Base-by-base conservation (phyloP, 805 yeast species). In the Phaffomyces thermotolerans region DNA sequence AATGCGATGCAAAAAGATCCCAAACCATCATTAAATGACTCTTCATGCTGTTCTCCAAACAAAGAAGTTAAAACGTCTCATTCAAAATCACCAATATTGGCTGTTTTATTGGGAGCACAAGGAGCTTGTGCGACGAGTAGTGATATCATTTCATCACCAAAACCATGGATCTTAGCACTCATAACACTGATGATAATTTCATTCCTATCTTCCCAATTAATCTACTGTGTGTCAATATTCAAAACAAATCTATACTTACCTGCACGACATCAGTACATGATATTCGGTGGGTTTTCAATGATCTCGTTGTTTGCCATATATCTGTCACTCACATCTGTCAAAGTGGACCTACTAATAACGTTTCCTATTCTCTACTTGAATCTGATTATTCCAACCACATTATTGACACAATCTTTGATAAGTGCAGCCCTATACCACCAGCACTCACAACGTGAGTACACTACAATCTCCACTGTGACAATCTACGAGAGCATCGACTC, bases 161-260 rank as follows among this genome's bases (percentile, higher is more conserved):
- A 33, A 18, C 18, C 40, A 2, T 33, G 22, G 35, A 14, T 17
- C 2, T 9, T 18, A 9, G 65, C 73, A 4, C 57, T 59, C 8
- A 64, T 55, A 4, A 3, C 20, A 8, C 14, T 33, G 35, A 31
- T 17, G 9, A 15, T 17, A 7, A 8, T 31, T 1, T 31, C 18
- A 8, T 63, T 51, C 24, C 57, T 57, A 32, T 49, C 38, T 2
- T 51, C 57, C 10, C 63, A 71, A 35, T 53, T 62, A 50, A 32
- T 64, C 57, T 68, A 64, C 58, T 63, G 60, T 73, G 81, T 59
- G 82, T 83, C 63, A 85, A 74, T 69, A 84, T 95, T 56, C 85
- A 74, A 43, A 86, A 82, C 59, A 83, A 73, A 8, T 95, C 96
- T 52, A 95, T 75, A 60, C 95, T 32, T 43, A 6, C 44, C 43